A percentile compares a stretch with the other conserved stretches of the same genome.
These are phyloP conservation scores for Exsudoporus floridanus DNA, from an alignment of 1,284 basidiomycete genomes.

Conservation along the genomic window DNA sequence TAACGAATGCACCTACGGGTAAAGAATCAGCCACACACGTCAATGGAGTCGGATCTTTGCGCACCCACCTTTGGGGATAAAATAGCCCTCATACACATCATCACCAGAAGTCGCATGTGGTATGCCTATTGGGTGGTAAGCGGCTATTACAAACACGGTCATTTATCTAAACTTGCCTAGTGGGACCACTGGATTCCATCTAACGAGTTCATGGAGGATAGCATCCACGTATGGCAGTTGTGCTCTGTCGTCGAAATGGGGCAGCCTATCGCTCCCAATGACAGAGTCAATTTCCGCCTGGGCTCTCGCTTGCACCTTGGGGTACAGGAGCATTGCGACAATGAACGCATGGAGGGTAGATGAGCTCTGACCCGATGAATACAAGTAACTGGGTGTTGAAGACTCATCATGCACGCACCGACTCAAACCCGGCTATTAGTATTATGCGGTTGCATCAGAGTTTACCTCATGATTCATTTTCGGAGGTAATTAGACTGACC, in stretches of 20 bases:
- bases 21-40: slow-evolving; percentile 5
- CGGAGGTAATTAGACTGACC: slow-evolving; percentile 12
- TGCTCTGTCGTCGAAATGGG: slow-evolving; percentile 35
- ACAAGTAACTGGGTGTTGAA: background rate
- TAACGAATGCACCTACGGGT: slow-evolving; percentile 25
- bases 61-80: slow-evolving; percentile 29
- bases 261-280: slow-evolving; percentile 33
- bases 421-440: slow-evolving; percentile 32
- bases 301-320: slow-evolving; percentile 36
- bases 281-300: slow-evolving; percentile 38
- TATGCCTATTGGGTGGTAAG: slow-evolving; percentile 18
- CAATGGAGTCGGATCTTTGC: background rate
- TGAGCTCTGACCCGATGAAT: slow-evolving; percentile 20
- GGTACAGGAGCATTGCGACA: slow-evolving; percentile 41
- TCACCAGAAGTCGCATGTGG: slow-evolving; percentile 30
- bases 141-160: background rate
- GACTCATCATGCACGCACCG: slow-evolving; percentile 17
- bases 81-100: slow-evolving; percentile 32
- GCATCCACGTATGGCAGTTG: slow-evolving; percentile 38
- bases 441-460: background rate
- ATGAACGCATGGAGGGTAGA: slow-evolving; percentile 32
- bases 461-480: background rate
- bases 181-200: slow-evolving; percentile 38
- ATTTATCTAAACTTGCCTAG: slow-evolving; percentile 29
- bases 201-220: slow-evolving; percentile 38